These are phyloP conservation scores for Thermothelomyces thermophilus DNA, from an alignment of 2,329 filamentous ascomycete species.

Conservation along the genomic window DNA sequence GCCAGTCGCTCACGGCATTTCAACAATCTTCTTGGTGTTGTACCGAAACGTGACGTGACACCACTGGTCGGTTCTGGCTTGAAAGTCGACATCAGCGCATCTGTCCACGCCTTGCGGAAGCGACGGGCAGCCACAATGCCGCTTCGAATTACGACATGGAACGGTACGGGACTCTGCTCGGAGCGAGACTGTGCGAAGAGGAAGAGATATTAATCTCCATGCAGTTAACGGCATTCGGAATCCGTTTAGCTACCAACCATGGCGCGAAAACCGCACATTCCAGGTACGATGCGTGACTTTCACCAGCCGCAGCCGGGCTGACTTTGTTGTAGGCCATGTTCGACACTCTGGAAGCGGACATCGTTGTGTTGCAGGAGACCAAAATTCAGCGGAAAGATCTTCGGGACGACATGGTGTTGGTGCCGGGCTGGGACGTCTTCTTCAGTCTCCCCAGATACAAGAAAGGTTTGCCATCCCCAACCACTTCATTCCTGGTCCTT, in stretches of 20 bases:
- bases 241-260: conserved; percentile 78
- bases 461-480: conserved; percentile 58
- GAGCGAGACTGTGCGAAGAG: background rate
- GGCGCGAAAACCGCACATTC: conserved; percentile 64
- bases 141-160: conserved; percentile 80
- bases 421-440: conserved; percentile 92
- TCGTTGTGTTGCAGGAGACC: conserved; percentile 89
- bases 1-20: background rate
- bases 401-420: conserved; percentile 88
- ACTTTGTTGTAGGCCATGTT: conserved; percentile 69
- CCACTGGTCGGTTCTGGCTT: no score
- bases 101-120: no score
- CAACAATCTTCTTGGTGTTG: background rate
- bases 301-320: background rate
- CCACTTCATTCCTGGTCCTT: background rate
- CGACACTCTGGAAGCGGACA: conserved; percentile 83
- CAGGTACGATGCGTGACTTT: conserved; percentile 39
- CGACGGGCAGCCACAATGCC: conserved; percentile 44
- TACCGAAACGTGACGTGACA: no score
- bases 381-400: conserved; percentile 95
- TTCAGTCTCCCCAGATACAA: conserved; percentile 92
- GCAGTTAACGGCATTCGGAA: conserved; percentile 79
- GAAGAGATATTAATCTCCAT: background rate
- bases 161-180: conserved; percentile 48
- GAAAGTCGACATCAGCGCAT: no score